Evolutionary conservation across 1,139 yeast genomes (phyloP).

Genomic region (Suhomyces bolitotheri): DNA sequence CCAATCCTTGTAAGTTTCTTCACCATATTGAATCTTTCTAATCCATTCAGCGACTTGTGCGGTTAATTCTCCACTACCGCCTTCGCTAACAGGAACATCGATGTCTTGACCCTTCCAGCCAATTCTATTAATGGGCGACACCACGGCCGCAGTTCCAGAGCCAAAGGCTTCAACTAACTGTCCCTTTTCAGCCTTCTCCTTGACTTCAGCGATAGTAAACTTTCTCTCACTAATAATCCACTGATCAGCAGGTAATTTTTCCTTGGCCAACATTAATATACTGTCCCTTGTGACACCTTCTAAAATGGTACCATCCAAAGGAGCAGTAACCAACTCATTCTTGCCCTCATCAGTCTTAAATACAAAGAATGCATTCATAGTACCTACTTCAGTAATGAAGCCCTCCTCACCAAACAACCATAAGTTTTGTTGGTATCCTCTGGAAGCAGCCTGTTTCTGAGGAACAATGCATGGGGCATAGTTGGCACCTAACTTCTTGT

Average conservation of each 20-base stretch:
- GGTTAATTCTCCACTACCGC: constrained; percentile 83
- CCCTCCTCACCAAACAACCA: constrained; percentile 46
- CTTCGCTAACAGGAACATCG: constrained; percentile 73
- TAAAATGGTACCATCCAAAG: constrained; percentile 43
- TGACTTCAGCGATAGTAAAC: constrained; percentile 77
- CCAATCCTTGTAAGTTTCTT: constrained; percentile 63
- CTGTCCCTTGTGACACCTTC: constrained; percentile 48
- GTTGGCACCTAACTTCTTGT: constrained; percentile 47
- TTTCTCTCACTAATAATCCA: constrained; percentile 71
- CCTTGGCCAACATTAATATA: constrained; percentile 35
- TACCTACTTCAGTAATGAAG: constrained; percentile 48
- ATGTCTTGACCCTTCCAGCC: constrained; percentile 76
- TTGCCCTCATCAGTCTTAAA: constrained; percentile 34
- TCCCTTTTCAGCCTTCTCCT: constrained; percentile 73
- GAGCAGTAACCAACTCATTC: constrained; percentile 43
- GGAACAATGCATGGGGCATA: constrained; percentile 46
- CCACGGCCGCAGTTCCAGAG: constrained; percentile 96
- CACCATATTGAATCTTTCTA: constrained; percentile 85
- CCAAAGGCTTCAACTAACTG: constrained; percentile 94
- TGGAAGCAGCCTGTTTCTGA: constrained; percentile 32
- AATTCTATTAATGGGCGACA: constrained; percentile 86
- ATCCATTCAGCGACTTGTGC: constrained; percentile 80
- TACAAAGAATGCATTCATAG: constrained; percentile 44
- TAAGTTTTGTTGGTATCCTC: constrained; percentile 44
- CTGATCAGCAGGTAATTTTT: constrained; percentile 28